These are phyloP conservation scores for Pseudocercospora cruenta DNA, from an alignment of 2,329 filamentous ascomycete genomes.

Conservation along the genomic window DNA sequence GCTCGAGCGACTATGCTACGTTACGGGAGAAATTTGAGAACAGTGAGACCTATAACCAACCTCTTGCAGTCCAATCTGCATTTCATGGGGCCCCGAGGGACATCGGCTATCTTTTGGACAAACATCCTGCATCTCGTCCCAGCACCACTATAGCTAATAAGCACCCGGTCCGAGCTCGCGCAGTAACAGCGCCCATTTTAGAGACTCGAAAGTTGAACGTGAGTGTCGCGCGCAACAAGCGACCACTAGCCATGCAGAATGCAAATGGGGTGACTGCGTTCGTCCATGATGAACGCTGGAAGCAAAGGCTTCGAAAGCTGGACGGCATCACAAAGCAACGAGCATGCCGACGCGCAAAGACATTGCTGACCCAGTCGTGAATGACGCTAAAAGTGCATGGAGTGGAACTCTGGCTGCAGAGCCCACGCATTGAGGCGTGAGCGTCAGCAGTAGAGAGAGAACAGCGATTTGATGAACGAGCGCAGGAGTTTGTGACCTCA, in stretches of 20 bases:
- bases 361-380: background rate
- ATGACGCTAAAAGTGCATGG: background rate
- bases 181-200: background rate
- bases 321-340: background rate
- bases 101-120: background rate
- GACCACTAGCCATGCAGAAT: background rate
- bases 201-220: background rate
- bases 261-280: background rate
- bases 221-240: background rate
- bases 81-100: background rate
- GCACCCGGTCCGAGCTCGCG: background rate
- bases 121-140: background rate
- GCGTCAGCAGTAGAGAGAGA: background rate
- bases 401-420: background rate
- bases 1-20: background rate
- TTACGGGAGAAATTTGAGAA: background rate
- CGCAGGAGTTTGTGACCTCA: too few species aligned
- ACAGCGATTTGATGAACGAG: background rate
- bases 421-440: background rate
- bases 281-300: background rate
- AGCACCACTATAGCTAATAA: background rate
- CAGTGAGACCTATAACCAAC: background rate
- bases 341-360: background rate
- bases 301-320: background rate
- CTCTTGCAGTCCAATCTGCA: background rate